Percentiles rank a stretch among this genome's conserved stretches.
Evolutionary conservation across 805 yeast genomes (phyloP).

Genomic region (Zygotorulaspora sp.): DNA sequence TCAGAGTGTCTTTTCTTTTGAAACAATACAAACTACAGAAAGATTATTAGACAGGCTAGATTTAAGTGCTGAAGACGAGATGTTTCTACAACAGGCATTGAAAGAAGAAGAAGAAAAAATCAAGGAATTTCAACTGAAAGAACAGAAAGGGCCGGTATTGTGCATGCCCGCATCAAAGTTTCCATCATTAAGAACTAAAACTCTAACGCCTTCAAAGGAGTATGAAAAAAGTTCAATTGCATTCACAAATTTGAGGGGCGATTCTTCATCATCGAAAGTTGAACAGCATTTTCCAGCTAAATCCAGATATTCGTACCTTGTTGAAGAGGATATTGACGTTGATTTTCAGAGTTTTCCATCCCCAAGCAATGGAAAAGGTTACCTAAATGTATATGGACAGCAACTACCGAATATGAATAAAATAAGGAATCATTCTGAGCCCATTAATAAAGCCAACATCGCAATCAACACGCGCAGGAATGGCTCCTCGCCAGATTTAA

Average conservation of each 20-base stretch:
- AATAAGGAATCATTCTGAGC: conserved; percentile 1
- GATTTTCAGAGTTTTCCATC: conserved; percentile 1
- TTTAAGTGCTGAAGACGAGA: conserved; percentile 32
- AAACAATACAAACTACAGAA: conserved; percentile 30
- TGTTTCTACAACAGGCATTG: conserved; percentile 27
- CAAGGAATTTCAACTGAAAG: conserved; percentile 2
- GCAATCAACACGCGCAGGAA: neutral
- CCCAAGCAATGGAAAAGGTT: neutral
- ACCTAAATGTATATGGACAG: neutral
- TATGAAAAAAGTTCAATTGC: conserved; percentile 5
- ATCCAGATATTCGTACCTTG: conserved; percentile 33
- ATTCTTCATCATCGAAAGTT: conserved; percentile 21
- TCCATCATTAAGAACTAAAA: conserved; percentile 24
- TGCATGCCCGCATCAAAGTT: conserved; percentile 36
- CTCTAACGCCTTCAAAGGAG: conserved; percentile 2
- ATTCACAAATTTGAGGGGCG: conserved; percentile 14
- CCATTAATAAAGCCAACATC: neutral
- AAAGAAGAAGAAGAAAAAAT: conserved; percentile 20
- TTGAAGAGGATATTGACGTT: conserved; percentile 28
- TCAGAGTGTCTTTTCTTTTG: conserved; percentile 28
- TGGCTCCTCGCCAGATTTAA: neutral
- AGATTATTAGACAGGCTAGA: conserved; percentile 34
- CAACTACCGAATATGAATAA: conserved; percentile 1
- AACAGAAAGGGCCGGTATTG: conserved; percentile 15
- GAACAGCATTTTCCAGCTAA: conserved; percentile 29